Evolutionary conservation across 1,284 basidiomycete species (phyloP).

Genomic region (Austropuccinia psidii): DNA sequence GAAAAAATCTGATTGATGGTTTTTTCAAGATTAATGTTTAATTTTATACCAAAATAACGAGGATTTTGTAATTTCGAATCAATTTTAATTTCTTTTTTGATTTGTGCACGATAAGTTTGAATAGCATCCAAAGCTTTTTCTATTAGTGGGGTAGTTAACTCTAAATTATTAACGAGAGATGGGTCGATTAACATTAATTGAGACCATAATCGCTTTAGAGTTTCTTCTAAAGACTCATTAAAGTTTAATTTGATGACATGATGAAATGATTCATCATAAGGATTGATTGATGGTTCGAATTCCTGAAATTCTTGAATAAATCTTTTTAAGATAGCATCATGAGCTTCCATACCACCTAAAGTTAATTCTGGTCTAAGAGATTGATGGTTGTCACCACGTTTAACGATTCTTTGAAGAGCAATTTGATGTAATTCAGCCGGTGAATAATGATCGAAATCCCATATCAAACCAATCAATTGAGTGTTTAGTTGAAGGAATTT

Average conservation of each 20-base stretch:
- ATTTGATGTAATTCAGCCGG: constrained; percentile 59
- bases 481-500: constrained; percentile 42
- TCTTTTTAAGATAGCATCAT: constrained; percentile 72
- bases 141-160: constrained; percentile 46
- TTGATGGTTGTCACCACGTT: constrained; percentile 76
- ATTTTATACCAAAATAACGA: constrained; percentile 18
- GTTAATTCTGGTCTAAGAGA: constrained; percentile 59
- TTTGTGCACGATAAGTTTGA: constrained; percentile 39
- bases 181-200: not conserved
- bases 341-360: constrained; percentile 51
- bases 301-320: constrained; percentile 65
- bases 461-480: constrained; percentile 69
- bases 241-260: constrained; percentile 61
- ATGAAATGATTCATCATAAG: constrained; percentile 55
- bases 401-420: constrained; percentile 64
- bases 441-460: constrained; percentile 58
- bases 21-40: not conserved
- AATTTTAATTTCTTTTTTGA: constrained; percentile 29
- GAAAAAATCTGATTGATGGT: not conserved
- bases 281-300: constrained; percentile 51
- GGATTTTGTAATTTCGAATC: not conserved
- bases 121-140: constrained; percentile 57
- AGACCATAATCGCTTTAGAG: constrained; percentile 37
- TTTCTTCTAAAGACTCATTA: constrained; percentile 48
- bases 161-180: not conserved